Percentiles rank a stretch among this genome's conserved stretches.
phyloP scores from a whole-genome alignment of 805 yeast species.

The Kazachstania kunashirensis region DNA sequence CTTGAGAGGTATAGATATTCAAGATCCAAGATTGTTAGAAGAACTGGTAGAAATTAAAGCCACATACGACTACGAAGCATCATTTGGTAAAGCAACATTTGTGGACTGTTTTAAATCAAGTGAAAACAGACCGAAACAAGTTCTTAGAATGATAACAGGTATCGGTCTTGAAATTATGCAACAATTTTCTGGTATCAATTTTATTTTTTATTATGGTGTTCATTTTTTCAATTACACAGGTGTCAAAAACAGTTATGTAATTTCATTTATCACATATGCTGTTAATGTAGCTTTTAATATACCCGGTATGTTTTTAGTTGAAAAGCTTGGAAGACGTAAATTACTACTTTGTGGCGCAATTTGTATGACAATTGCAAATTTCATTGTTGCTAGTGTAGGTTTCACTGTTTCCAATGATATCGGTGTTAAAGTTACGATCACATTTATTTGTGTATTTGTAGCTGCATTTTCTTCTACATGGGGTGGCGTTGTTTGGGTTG shows the following conservation, averaged over 20 bases:
- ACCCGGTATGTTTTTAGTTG: conserved; percentile 76
- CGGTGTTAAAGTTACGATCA: conserved; percentile 44
- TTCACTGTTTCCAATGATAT: conserved; percentile 35
- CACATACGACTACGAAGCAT: conserved; percentile 56
- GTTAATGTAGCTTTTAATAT: conserved; percentile 73
- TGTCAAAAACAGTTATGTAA: conserved; percentile 43
- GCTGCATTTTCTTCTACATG: conserved; percentile 72
- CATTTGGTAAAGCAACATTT: conserved; percentile 43
- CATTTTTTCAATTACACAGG: conserved; percentile 68
- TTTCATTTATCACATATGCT: conserved; percentile 64
- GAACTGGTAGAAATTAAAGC: conserved; percentile 71
- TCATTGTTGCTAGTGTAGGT: conserved; percentile 61
- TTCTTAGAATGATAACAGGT: conserved; percentile 53
- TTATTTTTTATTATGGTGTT: conserved; percentile 83
- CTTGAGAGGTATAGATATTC: conserved; percentile 54
- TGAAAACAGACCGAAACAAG: conserved; percentile 48
- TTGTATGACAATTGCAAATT: conserved; percentile 59
- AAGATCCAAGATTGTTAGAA: conserved; percentile 57
- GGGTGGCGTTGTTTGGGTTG: conserved; percentile 82
- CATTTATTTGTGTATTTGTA: conserved; percentile 62
- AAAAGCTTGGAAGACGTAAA: conserved; percentile 69
- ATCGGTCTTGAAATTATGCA: conserved; percentile 65
- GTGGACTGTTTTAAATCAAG: conserved; percentile 49
- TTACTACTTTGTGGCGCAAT: conserved; percentile 63
- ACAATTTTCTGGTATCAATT: conserved; percentile 85